These are phyloP conservation scores for Salmacisia buchloeana DNA, from an alignment of 1,284 basidiomycete genomes.

Conservation along the genomic window DNA sequence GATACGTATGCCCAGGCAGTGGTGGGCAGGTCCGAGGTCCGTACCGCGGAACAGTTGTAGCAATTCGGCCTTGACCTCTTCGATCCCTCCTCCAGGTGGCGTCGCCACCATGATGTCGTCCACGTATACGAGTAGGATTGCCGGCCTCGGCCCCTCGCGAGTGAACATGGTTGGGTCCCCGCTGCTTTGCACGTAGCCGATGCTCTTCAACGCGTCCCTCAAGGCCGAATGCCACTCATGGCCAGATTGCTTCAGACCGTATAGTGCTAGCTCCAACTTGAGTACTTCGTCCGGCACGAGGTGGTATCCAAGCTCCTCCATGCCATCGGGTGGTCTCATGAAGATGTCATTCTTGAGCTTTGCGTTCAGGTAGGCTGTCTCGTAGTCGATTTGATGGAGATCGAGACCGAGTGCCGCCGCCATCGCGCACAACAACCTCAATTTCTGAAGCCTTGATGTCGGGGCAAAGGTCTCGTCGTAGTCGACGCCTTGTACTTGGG, in stretches of 20 bases:
- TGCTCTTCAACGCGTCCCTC: neutral
- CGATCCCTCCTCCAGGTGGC: neutral
- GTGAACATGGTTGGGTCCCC: neutral
- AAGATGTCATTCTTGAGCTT: neutral
- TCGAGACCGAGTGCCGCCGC: neutral
- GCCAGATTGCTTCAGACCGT: neutral
- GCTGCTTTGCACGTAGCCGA: neutral
- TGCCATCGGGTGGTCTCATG: neutral
- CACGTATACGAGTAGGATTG: neutral
- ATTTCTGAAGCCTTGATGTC: neutral
- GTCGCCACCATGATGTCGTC: neutral
- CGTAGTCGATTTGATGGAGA: neutral
- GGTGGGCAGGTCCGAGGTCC: neutral
- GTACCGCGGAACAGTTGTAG: neutral
- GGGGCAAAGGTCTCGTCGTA: slow-evolving; percentile 16
- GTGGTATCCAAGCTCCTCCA: neutral
- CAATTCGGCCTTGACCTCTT: neutral
- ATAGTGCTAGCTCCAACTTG: neutral
- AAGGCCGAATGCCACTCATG: neutral
- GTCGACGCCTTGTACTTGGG: slow-evolving; percentile 14
- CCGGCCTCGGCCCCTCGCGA: neutral
- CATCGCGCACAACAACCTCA: neutral
- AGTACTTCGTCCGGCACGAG: neutral
- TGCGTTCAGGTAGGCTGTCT: neutral
- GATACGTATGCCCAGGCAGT: neutral